Conservation (phyloP, 148 eudicot species). For the Cornus controversa region DNA sequence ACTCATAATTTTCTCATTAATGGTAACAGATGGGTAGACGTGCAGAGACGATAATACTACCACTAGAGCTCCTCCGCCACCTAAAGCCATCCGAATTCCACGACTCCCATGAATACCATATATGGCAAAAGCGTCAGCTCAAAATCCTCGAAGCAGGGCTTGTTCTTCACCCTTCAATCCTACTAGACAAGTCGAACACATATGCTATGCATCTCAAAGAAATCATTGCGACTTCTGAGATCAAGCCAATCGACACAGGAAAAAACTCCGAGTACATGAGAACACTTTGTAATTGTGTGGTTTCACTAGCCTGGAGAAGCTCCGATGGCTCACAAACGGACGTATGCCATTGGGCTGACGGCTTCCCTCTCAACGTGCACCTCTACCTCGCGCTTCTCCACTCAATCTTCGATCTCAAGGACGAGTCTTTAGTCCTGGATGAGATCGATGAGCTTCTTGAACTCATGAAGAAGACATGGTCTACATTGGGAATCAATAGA, state of each 20-base stretch:
- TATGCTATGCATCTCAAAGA: slow-evolving; percentile 42
- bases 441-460: slow-evolving; percentile 87
- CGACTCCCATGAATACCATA: slow-evolving; percentile 60
- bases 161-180: slow-evolving; percentile 57
- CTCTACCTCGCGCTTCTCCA: slow-evolving; percentile 61
- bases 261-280: slow-evolving; percentile 71
- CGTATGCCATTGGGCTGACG: slow-evolving; percentile 91
- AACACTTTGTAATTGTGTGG: slow-evolving; percentile 51
- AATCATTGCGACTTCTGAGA: slow-evolving; percentile 39
- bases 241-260: slow-evolving; percentile 61
- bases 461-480: slow-evolving; percentile 89
- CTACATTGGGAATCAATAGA: slow-evolving; percentile 53
- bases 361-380: slow-evolving; percentile 74
- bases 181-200: slow-evolving; percentile 49
- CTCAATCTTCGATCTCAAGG: slow-evolving; percentile 69
- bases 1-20: too few relatives aligned
- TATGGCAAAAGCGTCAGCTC: slow-evolving; percentile 83
- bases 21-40: slow-evolving; percentile 65
- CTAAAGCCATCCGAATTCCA: slow-evolving; percentile 80
- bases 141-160: slow-evolving; percentile 68
- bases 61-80: slow-evolving; percentile 92
- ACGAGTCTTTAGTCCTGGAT: slow-evolving; percentile 64
- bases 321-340: slow-evolving; percentile 50
- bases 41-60: slow-evolving; percentile 85
- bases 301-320: slow-evolving; percentile 68